These are phyloP conservation scores for Isoetes taiwanensis DNA, from an alignment of 75 land plant genomes.

Conservation along the genomic window DNA sequence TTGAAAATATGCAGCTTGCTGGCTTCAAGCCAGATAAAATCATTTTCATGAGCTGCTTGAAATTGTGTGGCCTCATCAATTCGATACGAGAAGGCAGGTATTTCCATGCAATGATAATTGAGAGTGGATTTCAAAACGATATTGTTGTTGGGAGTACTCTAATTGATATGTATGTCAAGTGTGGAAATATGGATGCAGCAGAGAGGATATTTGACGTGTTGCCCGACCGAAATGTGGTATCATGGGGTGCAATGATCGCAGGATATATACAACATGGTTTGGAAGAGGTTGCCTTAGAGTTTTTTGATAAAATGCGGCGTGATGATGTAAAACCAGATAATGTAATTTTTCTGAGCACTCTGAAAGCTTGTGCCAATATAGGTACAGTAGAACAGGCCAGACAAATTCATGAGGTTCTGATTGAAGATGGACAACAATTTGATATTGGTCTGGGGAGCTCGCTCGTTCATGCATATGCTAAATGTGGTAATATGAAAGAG, in stretches of 20 bases:
- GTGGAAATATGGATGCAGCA: slow-evolving; percentile 25
- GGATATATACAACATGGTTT: slow-evolving; percentile 49
- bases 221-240: slow-evolving; percentile 30
- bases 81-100: slow-evolving; percentile 6
- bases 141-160: slow-evolving; percentile 22
- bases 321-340: slow-evolving; percentile 32
- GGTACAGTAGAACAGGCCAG: slow-evolving; percentile 20
- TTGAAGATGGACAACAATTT: slow-evolving; percentile 11
- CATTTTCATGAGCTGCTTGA: slow-evolving; percentile 24
- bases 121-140: not conserved
- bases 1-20: slow-evolving; percentile 19
- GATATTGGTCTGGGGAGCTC: slow-evolving; percentile 21
- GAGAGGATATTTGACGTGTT: slow-evolving; percentile 31
- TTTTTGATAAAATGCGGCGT: slow-evolving; percentile 26
- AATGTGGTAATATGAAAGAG: slow-evolving; percentile 32
- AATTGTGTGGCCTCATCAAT: slow-evolving; percentile 33
- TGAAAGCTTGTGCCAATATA: slow-evolving; percentile 35
- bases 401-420: slow-evolving; percentile 14
- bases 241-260: slow-evolving; percentile 48
- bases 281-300: slow-evolving; percentile 22
- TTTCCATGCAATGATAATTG: not conserved
- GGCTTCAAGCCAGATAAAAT: slow-evolving; percentile 36
- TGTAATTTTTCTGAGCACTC: slow-evolving; percentile 25
- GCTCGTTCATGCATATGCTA: slow-evolving; percentile 31
- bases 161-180: slow-evolving; percentile 16